A percentile compares a stretch with the other conserved stretches of the same genome.
Evolutionary conservation across 2,329 filamentous ascomycete species (phyloP).

Genomic region (Fulvia fulva): DNA sequence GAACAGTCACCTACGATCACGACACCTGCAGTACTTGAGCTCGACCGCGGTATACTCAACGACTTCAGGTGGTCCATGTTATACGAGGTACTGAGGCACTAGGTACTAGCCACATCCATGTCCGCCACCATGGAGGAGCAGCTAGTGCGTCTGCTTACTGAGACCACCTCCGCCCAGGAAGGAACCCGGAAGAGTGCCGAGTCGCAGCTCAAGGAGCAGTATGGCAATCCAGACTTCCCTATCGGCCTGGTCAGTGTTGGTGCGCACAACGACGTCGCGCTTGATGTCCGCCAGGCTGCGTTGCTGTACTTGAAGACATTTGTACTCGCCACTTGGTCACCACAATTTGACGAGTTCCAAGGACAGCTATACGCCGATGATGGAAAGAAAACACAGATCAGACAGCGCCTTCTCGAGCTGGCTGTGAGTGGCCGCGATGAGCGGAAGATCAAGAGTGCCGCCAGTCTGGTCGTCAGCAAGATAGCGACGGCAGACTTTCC

Average conservation of each 20-base stretch:
- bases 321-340: constrained; percentile 79
- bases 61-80: constrained; percentile 10
- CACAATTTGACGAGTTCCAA: constrained; percentile 66
- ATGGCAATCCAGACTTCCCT: constrained; percentile 67
- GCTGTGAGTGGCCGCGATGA: constrained; percentile 70
- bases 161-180: constrained; percentile 75
- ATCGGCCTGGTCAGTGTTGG: constrained; percentile 76
- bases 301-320: constrained; percentile 77
- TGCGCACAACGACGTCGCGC: constrained; percentile 67
- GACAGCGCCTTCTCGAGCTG: constrained; percentile 70
- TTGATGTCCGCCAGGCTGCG: constrained; percentile 76
- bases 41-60: not conserved
- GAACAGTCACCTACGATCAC: not conserved
- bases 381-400: constrained; percentile 67
- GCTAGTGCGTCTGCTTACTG: constrained; percentile 80
- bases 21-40: not conserved
- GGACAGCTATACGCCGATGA: constrained; percentile 64
- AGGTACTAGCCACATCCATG: constrained; percentile 19
- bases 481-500: constrained; percentile 92
- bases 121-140: constrained; percentile 74
- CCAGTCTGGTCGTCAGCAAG: constrained; percentile 87
- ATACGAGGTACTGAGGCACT: constrained; percentile 10
- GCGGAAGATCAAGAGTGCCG: constrained; percentile 81
- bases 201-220: constrained; percentile 69
- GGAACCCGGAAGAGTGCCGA: constrained; percentile 81